Conservation (phyloP, 106 monocot genomes). For the Allium fistulosum region DNA sequence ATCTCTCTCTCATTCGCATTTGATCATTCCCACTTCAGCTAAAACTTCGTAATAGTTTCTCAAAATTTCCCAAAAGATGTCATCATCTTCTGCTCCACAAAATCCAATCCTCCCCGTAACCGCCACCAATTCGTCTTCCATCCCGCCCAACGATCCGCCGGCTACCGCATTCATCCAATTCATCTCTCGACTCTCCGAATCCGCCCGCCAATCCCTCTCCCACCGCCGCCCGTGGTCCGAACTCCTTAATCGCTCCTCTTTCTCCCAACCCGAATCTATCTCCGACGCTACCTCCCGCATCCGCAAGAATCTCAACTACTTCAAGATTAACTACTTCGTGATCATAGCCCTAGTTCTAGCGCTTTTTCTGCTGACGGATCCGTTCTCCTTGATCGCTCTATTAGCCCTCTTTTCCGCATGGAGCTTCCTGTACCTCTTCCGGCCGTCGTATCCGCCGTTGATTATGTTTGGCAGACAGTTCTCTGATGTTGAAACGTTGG, state of each 20-base stretch:
- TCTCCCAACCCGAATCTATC: conserved; percentile 43
- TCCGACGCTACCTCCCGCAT: conserved; percentile 32
- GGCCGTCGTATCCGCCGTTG: conserved; percentile 32
- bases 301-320: conserved; percentile 41
- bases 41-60: too few relatives aligned
- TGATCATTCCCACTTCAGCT: too few relatives aligned
- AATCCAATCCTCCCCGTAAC: conserved; percentile 29
- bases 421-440: conserved; percentile 49
- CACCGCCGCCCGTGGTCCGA: conserved; percentile 42
- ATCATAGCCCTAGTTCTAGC: conserved; percentile 30
- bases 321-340: conserved; percentile 41
- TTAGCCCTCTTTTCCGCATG: conserved; percentile 36
- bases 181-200: conserved; percentile 17
- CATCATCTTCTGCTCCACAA: background rate
- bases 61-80: too few relatives aligned
- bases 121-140: background rate
- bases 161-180: conserved; percentile 22
- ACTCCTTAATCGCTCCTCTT: conserved; percentile 40
- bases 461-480: conserved; percentile 40
- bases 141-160: background rate
- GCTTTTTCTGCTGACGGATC: conserved; percentile 42
- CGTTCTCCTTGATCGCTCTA: conserved; percentile 42
- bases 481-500: conserved; percentile 34
- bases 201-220: conserved; percentile 28
- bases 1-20: too few relatives aligned